Conservation (phyloP, 1,284 basidiomycete genomes). For the Thecaphora frezii region DNA sequence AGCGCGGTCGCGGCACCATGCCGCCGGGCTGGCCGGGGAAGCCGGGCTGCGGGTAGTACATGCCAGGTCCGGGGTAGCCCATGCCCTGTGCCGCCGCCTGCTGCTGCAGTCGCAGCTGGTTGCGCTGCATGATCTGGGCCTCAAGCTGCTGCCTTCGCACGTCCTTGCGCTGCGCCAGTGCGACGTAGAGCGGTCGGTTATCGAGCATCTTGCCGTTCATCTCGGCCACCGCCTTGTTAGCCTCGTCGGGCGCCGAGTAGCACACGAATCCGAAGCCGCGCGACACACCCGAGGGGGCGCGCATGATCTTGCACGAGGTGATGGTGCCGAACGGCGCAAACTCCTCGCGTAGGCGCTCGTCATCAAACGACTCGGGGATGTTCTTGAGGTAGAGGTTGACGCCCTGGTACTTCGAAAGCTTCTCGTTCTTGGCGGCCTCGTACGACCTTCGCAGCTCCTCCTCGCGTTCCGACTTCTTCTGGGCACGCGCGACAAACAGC, state of each 20-base stretch:
- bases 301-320: constrained; percentile 99
- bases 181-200: constrained; percentile 96
- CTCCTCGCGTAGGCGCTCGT: constrained; percentile 63
- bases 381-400: constrained; percentile 99
- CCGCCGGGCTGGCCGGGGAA: constrained; percentile 56
- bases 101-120: constrained; percentile 59
- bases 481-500: constrained; percentile 92
- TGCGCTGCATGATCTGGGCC: constrained; percentile 69
- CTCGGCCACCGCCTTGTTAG: constrained; percentile 98
- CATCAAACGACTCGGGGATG: constrained; percentile 60
- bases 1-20: constrained; percentile 55
- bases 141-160: constrained; percentile 97
- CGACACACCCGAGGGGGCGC: constrained; percentile 74
- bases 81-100: constrained; percentile 55
- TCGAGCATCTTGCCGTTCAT: constrained; percentile 99
- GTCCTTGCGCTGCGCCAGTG: constrained; percentile 96
- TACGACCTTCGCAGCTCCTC: constrained; percentile 92
- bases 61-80: constrained; percentile 56
- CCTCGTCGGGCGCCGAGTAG: constrained; percentile 97
- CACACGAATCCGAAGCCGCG: constrained; percentile 99
- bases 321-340: constrained; percentile 97
- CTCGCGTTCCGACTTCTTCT: constrained; percentile 98
- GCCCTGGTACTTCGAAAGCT: constrained; percentile 95
- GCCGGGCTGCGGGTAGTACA: constrained; percentile 58
- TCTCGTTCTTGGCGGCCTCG: constrained; percentile 93